These are phyloP conservation scores for Aspergillus kassunensis DNA, from an alignment of 495 filamentous ascomycete species.

Conservation along the genomic window DNA sequence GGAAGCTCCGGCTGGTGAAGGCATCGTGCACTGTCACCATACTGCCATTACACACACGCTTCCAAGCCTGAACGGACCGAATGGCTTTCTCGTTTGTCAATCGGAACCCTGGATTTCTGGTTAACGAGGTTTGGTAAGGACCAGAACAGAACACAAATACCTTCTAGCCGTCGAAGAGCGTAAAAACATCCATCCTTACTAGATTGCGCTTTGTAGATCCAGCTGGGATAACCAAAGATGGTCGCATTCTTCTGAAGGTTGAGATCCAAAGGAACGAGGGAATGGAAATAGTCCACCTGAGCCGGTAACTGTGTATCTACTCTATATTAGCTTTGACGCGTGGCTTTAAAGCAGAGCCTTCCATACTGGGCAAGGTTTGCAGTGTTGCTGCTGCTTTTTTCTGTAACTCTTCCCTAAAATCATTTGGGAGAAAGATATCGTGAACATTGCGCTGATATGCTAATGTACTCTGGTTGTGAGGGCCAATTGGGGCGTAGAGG, in stretches of 20 bases:
- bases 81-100: slow-evolving; percentile 88
- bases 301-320: slow-evolving; percentile 67
- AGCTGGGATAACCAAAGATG: slow-evolving; percentile 80
- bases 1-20: slow-evolving; percentile 88
- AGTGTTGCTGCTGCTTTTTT: slow-evolving; percentile 80
- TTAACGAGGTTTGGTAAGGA: background rate
- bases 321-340: slow-evolving; percentile 18
- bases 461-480: slow-evolving; percentile 70
- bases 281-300: slow-evolving; percentile 80
- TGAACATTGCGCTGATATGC: slow-evolving; percentile 80
- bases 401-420: slow-evolving; percentile 80
- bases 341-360: background rate
- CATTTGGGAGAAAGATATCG: slow-evolving; percentile 85
- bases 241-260: slow-evolving; percentile 69
- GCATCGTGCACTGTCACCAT: slow-evolving; percentile 87
- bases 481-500: slow-evolving; percentile 84
- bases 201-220: slow-evolving; percentile 94
- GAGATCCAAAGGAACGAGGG: slow-evolving; percentile 84
- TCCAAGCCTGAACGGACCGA: slow-evolving; percentile 84
- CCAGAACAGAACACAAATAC: slow-evolving; percentile 32
- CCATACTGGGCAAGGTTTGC: slow-evolving; percentile 77
- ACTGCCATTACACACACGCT: slow-evolving; percentile 73
- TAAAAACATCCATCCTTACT: slow-evolving; percentile 82
- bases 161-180: slow-evolving; percentile 80
- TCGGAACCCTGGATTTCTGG: slow-evolving; percentile 53